Conservation (phyloP, 805 yeast genomes). For the Suhomyces canberraensis region DNA sequence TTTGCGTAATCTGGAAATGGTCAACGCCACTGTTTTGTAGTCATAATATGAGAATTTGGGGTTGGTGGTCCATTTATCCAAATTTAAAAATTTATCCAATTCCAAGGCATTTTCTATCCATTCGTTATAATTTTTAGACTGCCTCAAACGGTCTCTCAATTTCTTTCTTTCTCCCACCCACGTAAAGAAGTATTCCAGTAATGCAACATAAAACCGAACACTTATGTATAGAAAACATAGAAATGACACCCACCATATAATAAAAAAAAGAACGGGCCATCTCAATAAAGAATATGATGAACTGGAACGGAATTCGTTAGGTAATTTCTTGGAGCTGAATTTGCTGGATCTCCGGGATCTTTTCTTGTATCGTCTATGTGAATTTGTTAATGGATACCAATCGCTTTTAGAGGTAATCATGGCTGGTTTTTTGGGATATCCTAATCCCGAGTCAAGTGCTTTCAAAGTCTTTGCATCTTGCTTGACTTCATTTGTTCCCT, state of each 20-base stretch:
- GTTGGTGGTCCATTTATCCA: slow-evolving; percentile 62
- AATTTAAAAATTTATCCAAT: slow-evolving; percentile 54
- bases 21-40: slow-evolving; percentile 52
- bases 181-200: slow-evolving; percentile 56
- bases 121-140: slow-evolving; percentile 51
- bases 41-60: slow-evolving; percentile 68
- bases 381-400: slow-evolving; percentile 24
- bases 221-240: slow-evolving; percentile 48
- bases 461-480: slow-evolving; percentile 1
- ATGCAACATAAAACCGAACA: slow-evolving; percentile 58
- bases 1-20: slow-evolving; percentile 40
- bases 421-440: slow-evolving; percentile 12
- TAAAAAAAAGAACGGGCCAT: slow-evolving; percentile 60
- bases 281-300: slow-evolving; percentile 45
- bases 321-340: not conserved
- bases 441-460: not conserved
- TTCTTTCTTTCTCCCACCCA: slow-evolving; percentile 58
- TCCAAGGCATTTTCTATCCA: slow-evolving; percentile 59
- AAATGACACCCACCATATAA: slow-evolving; percentile 51
- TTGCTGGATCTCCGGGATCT: not conserved
- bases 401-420: slow-evolving; percentile 22
- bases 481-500: not conserved
- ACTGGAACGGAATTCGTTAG: slow-evolving; percentile 37
- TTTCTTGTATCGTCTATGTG: not conserved
- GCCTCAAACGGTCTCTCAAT: slow-evolving; percentile 48